phyloP scores from a whole-genome alignment of 208 protist species.

The Vickermania spadyakhi region DNA sequence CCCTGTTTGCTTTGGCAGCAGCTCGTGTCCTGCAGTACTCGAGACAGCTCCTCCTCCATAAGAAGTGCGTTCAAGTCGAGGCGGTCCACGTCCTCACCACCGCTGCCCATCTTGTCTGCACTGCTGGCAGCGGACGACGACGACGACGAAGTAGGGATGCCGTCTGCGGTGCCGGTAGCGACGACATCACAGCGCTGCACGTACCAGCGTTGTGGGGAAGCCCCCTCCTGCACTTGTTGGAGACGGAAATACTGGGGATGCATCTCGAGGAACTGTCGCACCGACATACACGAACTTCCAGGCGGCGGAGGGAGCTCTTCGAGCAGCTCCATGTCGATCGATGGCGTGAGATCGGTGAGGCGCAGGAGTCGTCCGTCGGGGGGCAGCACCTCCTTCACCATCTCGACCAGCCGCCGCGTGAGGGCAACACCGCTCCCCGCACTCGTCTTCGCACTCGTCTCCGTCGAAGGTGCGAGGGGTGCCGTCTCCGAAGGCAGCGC shows the following conservation, averaged over 20 bases:
- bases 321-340: slow-evolving; percentile 46
- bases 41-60: not conserved
- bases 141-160: not conserved
- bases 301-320: not conserved
- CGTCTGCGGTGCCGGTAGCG: not conserved
- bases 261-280: slow-evolving; percentile 33
- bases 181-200: slow-evolving; percentile 8
- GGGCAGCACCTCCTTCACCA: slow-evolving; percentile 35
- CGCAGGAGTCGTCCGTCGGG: slow-evolving; percentile 25
- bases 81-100: not conserved
- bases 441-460: not conserved
- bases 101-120: not conserved
- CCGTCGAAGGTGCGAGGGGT: not conserved
- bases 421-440: slow-evolving; percentile 2
- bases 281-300: slow-evolving; percentile 35
- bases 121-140: not conserved
- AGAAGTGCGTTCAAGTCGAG: not conserved
- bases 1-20: too few relatives aligned
- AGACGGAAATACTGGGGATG: slow-evolving; percentile 40
- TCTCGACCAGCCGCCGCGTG: slow-evolving; percentile 12
- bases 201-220: slow-evolving; percentile 21
- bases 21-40: not conserved
- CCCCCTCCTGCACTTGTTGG: slow-evolving; percentile 3
- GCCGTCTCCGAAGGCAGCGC: not conserved
- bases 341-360: slow-evolving; percentile 41